These are phyloP conservation scores for Auricularia sp. DNA, from an alignment of 768 basidiomycete genomes.

Conservation along the genomic window DNA sequence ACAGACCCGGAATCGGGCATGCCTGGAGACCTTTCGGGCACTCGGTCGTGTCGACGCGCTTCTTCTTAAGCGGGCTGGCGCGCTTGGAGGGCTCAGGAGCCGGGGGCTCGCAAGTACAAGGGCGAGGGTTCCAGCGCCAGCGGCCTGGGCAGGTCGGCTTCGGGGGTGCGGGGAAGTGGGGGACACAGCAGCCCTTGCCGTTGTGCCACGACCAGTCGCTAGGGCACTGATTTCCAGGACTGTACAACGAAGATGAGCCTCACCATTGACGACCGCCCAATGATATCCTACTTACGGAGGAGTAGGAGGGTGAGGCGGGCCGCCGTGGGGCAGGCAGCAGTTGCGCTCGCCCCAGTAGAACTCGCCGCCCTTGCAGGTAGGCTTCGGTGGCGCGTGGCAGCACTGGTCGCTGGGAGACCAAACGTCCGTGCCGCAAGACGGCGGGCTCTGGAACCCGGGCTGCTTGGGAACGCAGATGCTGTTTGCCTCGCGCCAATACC, in stretches of 20 bases:
- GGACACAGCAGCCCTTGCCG: slow-evolving; percentile 42
- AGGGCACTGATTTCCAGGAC: slow-evolving; percentile 25
- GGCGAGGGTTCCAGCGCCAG: slow-evolving; percentile 35
- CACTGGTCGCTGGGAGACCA: slow-evolving; percentile 36
- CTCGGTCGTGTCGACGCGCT: slow-evolving; percentile 15
- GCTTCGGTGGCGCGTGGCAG: slow-evolving; percentile 27
- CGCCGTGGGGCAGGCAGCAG: slow-evolving; percentile 23
- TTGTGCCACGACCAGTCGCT: slow-evolving; percentile 39
- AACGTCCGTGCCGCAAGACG: slow-evolving; percentile 33
- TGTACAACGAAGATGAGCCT: background rate
- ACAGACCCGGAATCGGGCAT: slow-evolving; percentile 40
- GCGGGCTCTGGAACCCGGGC: slow-evolving; percentile 27
- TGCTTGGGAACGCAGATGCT: slow-evolving; percentile 44
- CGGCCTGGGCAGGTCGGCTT: slow-evolving; percentile 34
- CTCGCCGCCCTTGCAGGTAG: background rate
- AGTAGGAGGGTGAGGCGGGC: slow-evolving; percentile 30
- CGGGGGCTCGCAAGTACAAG: slow-evolving; percentile 32
- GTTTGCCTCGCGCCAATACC: slow-evolving; percentile 40
- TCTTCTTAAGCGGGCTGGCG: slow-evolving; percentile 3
- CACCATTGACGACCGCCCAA: no score
- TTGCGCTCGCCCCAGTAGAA: slow-evolving; percentile 13
- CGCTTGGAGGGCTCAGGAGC: slow-evolving; percentile 29
- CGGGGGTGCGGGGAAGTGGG: slow-evolving; percentile 29
- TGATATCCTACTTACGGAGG: slow-evolving; percentile 29
- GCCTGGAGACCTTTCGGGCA: slow-evolving; percentile 48